Evolutionary conservation across 495 filamentous ascomycete species (phyloP), one percentile per base, ranked within the genome.

Genomic region (Cenococcum geophilum): DNA sequence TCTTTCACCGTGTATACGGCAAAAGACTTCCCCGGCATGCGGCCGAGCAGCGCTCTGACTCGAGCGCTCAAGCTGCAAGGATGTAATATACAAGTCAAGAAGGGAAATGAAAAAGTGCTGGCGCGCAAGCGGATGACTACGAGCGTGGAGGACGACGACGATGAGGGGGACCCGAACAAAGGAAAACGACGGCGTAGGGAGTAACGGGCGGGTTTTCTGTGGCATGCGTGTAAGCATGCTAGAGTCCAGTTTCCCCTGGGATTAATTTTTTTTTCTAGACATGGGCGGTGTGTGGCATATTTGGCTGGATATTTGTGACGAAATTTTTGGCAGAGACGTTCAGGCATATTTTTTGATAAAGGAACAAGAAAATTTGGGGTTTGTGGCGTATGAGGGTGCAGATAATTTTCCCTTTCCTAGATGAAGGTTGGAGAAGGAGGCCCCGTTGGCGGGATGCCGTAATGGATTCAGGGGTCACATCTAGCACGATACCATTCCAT

Each of bases 11-110:
- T 97, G 21, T 96, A 86, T 72, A 90, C 89, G 20, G 91, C 92
- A n/a, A 97, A 97, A 71, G 92, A 97, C 72, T 97, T 97, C 64
- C 89, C 90, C 0, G 92, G 93, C 8, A 96, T 97, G 93, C 78
- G 84, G 57, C 84, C 86, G 0, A 87, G 84, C 69, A 88, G 85
- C 23, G 73, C 78, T 22, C 69, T 91, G 35, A 88, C 87, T 25
- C 86, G 86, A 71, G 76, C 80, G 32, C 73, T 91, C 56, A 88
- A 89, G 71, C 76, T 83, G 65, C 87, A 91, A 74, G 87, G 87
- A 27, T 87, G 86, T 62, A 78, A 87, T 40, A 89, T 91, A 64
- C 84, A 85, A 56, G 88, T 89, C 57, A 91, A 89, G 76, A 91
- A 91, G 70, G 87, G 87, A n/a, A 89, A 87, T 61, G 84, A 88